Conservation (phyloP, 2,329 filamentous ascomycete species). For the Calonectria henricotiae region DNA sequence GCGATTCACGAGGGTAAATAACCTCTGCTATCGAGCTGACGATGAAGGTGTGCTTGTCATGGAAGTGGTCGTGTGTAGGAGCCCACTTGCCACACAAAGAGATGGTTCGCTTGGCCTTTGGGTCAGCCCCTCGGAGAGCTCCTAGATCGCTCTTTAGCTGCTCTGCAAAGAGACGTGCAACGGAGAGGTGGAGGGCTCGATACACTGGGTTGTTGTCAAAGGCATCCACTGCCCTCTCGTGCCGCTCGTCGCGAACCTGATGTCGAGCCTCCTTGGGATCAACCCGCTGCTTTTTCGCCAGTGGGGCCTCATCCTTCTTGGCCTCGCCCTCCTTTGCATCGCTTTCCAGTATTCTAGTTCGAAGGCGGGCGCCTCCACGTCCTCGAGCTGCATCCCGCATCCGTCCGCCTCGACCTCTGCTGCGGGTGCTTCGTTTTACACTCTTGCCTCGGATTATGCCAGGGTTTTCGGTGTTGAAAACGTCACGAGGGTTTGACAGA, state of each 20-base stretch:
- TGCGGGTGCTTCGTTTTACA: conserved; percentile 12
- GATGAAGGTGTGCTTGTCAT: conserved; percentile 74
- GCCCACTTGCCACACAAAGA: conserved; percentile 76
- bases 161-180: conserved; percentile 72
- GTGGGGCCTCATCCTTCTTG: background rate
- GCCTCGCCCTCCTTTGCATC: background rate
- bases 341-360: too few species aligned
- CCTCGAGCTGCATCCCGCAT: background rate
- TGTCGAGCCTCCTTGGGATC: conserved; percentile 50
- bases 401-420: conserved; percentile 31
- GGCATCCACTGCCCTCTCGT: conserved; percentile 60
- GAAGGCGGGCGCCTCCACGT: background rate
- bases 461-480: conserved; percentile 61
- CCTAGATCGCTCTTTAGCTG: conserved; percentile 68
- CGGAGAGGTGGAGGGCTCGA: conserved; percentile 67
- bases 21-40: conserved; percentile 72
- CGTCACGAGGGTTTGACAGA: conserved; percentile 58
- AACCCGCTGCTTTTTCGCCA: conserved; percentile 10
- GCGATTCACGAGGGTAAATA: conserved; percentile 60
- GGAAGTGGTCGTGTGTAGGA: conserved; percentile 69
- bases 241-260: conserved; percentile 58
- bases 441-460: conserved; percentile 49
- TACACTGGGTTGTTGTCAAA: conserved; percentile 66
- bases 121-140: conserved; percentile 60
- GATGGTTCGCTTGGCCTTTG: conserved; percentile 62